Evolutionary conservation across 106 monocot genomes (phyloP).

Genomic region (Dendrobium huoshanense): DNA sequence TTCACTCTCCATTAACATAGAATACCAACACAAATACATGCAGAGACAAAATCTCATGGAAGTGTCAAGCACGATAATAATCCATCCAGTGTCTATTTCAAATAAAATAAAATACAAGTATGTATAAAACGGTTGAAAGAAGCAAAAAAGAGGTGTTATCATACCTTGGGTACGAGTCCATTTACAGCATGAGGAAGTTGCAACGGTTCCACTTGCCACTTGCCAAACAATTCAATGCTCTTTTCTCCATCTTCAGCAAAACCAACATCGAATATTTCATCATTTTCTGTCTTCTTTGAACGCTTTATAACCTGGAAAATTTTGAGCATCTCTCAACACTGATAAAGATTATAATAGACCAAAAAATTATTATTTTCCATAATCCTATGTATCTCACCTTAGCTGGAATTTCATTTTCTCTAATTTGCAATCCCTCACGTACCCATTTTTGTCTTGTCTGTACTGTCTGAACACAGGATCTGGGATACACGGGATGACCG

Average conservation of each 20-base stretch:
- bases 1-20: background rate
- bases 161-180: slow-evolving; percentile 96
- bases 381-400: slow-evolving; percentile 47
- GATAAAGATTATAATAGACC: background rate
- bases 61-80: background rate
- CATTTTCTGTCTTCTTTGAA: slow-evolving; percentile 37
- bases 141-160: background rate
- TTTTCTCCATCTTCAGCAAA: slow-evolving; percentile 31
- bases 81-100: background rate
- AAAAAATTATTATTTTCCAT: background rate
- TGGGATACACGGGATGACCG: slow-evolving; percentile 94
- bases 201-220: slow-evolving; percentile 86
- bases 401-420: slow-evolving; percentile 65
- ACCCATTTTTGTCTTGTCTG: slow-evolving; percentile 79
- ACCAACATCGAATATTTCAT: slow-evolving; percentile 30
- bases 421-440: slow-evolving; percentile 79
- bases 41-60: background rate
- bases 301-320: slow-evolving; percentile 53
- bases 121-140: background rate
- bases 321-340: background rate
- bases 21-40: background rate
- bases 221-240: slow-evolving; percentile 71
- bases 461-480: slow-evolving; percentile 77
- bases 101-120: too few species aligned
- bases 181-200: slow-evolving; percentile 76